Evolutionary conservation across 169 alveolate genomes (phyloP).

Genomic region (Cryptosporidium canis): DNA sequence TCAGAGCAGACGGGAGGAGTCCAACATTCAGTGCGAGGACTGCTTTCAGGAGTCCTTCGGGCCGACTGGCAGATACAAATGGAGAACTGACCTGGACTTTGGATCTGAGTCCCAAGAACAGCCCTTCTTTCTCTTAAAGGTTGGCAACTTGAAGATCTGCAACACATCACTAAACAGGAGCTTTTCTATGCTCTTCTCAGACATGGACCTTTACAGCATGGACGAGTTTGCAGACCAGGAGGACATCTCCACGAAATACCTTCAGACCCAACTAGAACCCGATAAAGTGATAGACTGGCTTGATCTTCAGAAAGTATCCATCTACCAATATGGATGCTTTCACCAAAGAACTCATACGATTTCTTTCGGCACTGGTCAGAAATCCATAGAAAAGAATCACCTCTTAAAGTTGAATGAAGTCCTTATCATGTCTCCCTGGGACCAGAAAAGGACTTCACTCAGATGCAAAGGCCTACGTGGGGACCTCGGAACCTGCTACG

Average conservation of each 20-base stretch:
- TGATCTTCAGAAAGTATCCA: not conserved
- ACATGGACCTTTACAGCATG: not conserved
- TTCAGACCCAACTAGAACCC: not conserved
- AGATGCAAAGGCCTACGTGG: not conserved
- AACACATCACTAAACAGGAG: conserved; percentile 39
- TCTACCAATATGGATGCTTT: conserved; percentile 40
- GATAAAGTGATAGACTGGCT: no score
- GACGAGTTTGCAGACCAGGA: conserved; percentile 23
- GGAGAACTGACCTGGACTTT: not conserved
- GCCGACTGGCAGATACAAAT: conserved; percentile 10
- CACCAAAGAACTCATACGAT: not conserved
- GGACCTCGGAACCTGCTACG: not conserved
- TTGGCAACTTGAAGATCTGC: conserved; percentile 1
- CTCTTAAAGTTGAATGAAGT: not conserved
- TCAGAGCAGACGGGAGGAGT: not conserved
- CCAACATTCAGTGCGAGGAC: conserved; percentile 2
- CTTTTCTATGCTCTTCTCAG: conserved; percentile 6
- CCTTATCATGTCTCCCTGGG: conserved; percentile 35
- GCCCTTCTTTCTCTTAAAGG: not conserved
- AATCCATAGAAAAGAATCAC: not conserved
- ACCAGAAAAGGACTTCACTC: conserved; percentile 8
- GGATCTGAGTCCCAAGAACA: not conserved
- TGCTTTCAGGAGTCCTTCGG: conserved; percentile 56
- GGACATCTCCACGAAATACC: conserved; percentile 16
- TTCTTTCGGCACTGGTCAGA: not conserved